A percentile compares a stretch with the other conserved stretches of the same genome.
Evolutionary conservation across 306 rosid genomes (phyloP).

Genomic region (Macrotyloma uniflorum): DNA sequence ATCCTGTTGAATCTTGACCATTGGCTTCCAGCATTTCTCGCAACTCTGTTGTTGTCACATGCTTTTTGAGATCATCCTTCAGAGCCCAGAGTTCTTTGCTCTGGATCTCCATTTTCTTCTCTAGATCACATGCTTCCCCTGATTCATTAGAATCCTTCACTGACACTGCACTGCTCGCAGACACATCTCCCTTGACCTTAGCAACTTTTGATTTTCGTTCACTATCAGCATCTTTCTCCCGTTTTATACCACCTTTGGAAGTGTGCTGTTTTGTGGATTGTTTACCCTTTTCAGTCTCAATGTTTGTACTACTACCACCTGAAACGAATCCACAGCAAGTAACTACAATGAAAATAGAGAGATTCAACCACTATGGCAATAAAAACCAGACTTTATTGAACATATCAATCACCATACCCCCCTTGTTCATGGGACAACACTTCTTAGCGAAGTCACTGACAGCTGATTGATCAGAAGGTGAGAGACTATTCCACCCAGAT

Average conservation of each 20-base stretch:
- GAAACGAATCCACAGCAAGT: slow-evolving; percentile 40
- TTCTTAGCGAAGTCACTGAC: slow-evolving; percentile 56
- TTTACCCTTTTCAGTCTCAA: slow-evolving; percentile 51
- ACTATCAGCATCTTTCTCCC: slow-evolving; percentile 54
- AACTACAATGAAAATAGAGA: background rate
- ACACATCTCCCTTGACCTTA: slow-evolving; percentile 63
- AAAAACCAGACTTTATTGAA: slow-evolving; percentile 36
- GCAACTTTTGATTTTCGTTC: slow-evolving; percentile 68
- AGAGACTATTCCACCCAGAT: slow-evolving; percentile 80
- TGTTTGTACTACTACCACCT: slow-evolving; percentile 48
- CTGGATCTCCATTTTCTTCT: slow-evolving; percentile 69
- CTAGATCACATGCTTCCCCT: slow-evolving; percentile 52
- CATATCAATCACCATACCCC: slow-evolving; percentile 50
- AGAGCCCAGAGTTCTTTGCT: slow-evolving; percentile 80
- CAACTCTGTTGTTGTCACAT: slow-evolving; percentile 73
- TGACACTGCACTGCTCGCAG: slow-evolving; percentile 52
- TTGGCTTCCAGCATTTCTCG: slow-evolving; percentile 84
- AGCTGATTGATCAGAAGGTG: slow-evolving; percentile 77
- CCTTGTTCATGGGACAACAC: slow-evolving; percentile 45
- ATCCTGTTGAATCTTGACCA: slow-evolving; percentile 77
- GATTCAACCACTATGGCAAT: slow-evolving; percentile 5
- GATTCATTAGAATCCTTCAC: slow-evolving; percentile 37
- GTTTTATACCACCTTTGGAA: slow-evolving; percentile 70
- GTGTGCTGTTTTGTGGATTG: slow-evolving; percentile 42
- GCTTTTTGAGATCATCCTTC: slow-evolving; percentile 84